These are phyloP conservation scores for Beta macrorhiza DNA, from an alignment of 179 eudicot species.

Conservation along the genomic window DNA sequence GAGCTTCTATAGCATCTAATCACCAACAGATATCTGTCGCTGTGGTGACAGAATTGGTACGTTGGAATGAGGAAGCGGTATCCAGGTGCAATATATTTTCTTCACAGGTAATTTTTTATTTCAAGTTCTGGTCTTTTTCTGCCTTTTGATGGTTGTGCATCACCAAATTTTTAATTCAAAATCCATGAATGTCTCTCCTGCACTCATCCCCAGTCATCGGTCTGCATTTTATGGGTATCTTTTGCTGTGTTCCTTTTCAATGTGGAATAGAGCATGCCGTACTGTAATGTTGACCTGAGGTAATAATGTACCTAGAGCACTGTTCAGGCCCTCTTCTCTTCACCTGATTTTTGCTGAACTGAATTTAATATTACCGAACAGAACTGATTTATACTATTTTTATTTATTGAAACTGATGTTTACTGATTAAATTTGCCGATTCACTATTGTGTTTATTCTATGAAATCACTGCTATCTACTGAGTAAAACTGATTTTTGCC, in stretches of 20 bases:
- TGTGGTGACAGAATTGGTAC: slow-evolving; percentile 97
- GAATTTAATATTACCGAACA: no score
- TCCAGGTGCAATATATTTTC: slow-evolving; percentile 87
- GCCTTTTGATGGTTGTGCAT: slow-evolving; percentile 1
- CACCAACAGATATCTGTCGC: slow-evolving; percentile 94
- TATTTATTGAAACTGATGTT: no score
- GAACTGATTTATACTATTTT: no score
- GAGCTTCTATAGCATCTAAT: slow-evolving; percentile 71
- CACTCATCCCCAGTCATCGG: background rate
- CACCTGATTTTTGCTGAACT: no score
- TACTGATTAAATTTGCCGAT: no score
- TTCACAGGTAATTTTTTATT: slow-evolving; percentile 52
- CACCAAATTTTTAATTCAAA: background rate
- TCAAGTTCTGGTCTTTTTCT: background rate
- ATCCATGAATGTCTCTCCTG: background rate
- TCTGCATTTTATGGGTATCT: background rate
- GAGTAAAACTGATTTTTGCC: no score
- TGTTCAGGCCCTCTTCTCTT: no score
- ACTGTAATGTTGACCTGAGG: background rate
- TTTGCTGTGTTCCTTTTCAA: background rate
- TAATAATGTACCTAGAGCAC: background rate
- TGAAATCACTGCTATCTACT: no score
- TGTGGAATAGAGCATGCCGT: background rate
- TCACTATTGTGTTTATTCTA: no score
- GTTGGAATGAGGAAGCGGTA: slow-evolving; percentile 99